Percentiles rank a stretch among this genome's conserved stretches.
These are phyloP conservation scores for Adansonia digitata DNA, from an alignment of 345 rosid species.

Conservation along the genomic window DNA sequence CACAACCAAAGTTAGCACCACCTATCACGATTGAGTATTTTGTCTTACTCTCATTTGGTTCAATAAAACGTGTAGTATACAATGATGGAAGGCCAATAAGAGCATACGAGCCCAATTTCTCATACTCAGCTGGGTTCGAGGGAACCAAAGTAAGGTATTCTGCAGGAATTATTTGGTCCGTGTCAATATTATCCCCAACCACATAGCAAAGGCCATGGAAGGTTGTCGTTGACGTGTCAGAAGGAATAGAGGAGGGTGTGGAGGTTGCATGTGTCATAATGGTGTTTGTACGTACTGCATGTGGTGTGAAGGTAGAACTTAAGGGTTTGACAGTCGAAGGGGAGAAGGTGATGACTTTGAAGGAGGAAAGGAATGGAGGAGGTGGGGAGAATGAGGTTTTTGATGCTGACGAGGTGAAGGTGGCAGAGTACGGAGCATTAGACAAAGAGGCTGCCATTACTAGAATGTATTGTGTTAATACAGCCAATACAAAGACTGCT, in stretches of 20 bases:
- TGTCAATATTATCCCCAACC: conserved; percentile 91
- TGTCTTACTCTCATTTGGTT: conserved; percentile 49
- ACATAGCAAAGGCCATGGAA: conserved; percentile 94
- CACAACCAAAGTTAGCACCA: conserved; percentile 93
- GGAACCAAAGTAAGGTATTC: conserved; percentile 88
- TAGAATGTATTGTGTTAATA: not conserved
- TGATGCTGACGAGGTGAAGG: not conserved
- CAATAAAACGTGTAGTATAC: conserved; percentile 60
- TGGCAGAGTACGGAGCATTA: not conserved
- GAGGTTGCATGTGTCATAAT: conserved; percentile 24
- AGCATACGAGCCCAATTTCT: conserved; percentile 83
- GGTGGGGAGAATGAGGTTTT: not conserved
- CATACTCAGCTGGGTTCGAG: conserved; percentile 75
- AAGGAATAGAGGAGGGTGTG: conserved; percentile 16
- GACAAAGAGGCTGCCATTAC: not conserved
- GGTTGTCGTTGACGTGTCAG: conserved; percentile 17
- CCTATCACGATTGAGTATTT: conserved; percentile 65
- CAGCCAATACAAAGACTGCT: not conserved
- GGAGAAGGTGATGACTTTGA: not conserved
- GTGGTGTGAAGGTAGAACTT: not conserved
- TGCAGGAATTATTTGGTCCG: conserved; percentile 92
- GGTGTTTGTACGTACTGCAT: conserved; percentile 6
- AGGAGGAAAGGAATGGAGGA: not conserved
- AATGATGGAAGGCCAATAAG: conserved; percentile 66
- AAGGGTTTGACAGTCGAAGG: not conserved